Base-by-base conservation (phyloP, 306 rosid genomes). In the Dryas octopetala region DNA sequence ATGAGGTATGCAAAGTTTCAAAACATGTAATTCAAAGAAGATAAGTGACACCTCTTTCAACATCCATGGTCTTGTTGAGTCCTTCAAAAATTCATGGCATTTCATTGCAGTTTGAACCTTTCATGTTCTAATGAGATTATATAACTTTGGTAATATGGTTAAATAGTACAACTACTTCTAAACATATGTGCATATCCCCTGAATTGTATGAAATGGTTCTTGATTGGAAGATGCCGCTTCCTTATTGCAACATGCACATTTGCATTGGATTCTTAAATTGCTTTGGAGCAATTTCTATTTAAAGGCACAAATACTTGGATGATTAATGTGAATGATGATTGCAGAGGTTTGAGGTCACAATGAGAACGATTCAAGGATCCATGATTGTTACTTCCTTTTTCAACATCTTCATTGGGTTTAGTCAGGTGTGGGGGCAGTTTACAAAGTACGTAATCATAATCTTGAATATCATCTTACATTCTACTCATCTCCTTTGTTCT, bases 281-380 rank as follows among this genome's bases (percentile, higher is more conserved):
- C 4, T 43, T 12, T 43, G 28, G 19, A 1, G 38, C 70, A 28
- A 51, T 72, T 11, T 62, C 6, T 53, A 52, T 15, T 50, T 43
- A 6, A n/a, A n/a, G 55, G 17, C 14, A 14, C 43, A 19, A 28
- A 11, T 65, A 65, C 13, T 19, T 58, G 68, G 32, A 23, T 71
- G 75, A 74, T 75, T 63, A 40, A 41, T 53, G 17, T 14, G 57
- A 51, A 76, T 50, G 38, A 32, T 66, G 69, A 51, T 82, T 89
- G 89, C 80, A 94, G 98, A 91, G 96, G 82, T 94, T 94, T 84
- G 54, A 60, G 59, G 67, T 81, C 79, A 86, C 85, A 50, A 86
- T 94, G 50, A 84, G 98, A 81, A 91, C 98, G 51, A 86, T 94
- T 80, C 98, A 94, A 79, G 97, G 98, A 17, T 94, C 97, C 17